Evolutionary conservation across 805 yeast species (phyloP).

Genomic region (Pichia cabralensis): DNA sequence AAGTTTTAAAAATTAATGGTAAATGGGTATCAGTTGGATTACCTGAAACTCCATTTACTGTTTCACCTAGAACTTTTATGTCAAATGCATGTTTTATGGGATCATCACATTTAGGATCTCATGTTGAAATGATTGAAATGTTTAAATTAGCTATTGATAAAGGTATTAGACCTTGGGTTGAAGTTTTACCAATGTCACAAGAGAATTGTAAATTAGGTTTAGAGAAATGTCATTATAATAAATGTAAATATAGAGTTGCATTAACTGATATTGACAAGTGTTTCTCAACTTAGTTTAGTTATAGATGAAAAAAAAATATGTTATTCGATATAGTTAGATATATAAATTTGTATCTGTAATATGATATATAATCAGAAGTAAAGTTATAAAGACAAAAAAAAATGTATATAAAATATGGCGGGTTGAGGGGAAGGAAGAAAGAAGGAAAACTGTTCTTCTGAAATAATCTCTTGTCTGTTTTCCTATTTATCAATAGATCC

Average conservation of each 20-base stretch:
- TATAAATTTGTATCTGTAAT: too few species aligned
- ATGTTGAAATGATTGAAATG: conserved; percentile 57
- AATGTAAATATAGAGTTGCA: conserved; percentile 56
- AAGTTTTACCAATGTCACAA: conserved; percentile 43
- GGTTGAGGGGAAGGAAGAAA: too few species aligned
- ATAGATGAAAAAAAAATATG: too few species aligned
- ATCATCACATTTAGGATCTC: conserved; percentile 52
- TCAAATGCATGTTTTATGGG: conserved; percentile 41
- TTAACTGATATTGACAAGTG: conserved; percentile 45
- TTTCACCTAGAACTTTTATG: conserved; percentile 33
- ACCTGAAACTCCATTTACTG: conserved; percentile 40
- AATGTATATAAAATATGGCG: too few species aligned
- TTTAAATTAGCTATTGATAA: conserved; percentile 53
- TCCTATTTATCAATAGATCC: too few species aligned
- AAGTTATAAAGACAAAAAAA: too few species aligned
- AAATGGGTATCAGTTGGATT: conserved; percentile 57
- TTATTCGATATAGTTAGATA: too few species aligned
- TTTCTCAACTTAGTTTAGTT: too few species aligned
- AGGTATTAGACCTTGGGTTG: conserved; percentile 53
- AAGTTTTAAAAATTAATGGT: conserved; percentile 46
- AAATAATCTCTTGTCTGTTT: too few species aligned
- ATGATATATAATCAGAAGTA: too few species aligned
- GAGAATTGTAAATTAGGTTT: conserved; percentile 46
- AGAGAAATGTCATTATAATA: conserved; percentile 42
- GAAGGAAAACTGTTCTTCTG: too few species aligned